Evolutionary conservation across 108 stramenopile genomes (phyloP), one percentile per base, ranked within the genome.

Genomic region (Pseudonitzschia multiseries): DNA sequence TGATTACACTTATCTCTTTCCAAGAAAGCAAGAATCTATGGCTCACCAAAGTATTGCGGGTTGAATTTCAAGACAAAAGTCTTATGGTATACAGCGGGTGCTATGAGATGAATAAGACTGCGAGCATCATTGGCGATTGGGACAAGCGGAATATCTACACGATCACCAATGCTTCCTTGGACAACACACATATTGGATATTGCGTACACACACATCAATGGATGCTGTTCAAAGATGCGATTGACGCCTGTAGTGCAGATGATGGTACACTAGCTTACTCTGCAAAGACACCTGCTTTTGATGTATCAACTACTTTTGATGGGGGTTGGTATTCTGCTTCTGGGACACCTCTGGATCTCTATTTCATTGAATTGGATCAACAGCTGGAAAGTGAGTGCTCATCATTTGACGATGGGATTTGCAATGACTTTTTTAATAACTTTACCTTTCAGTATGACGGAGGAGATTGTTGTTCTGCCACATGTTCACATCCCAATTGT

Each of bases 381-480:
- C 1, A 24, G 1, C 2, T 12, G 1, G 54, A 56, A 13, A 21
- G 9, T 1, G 22, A 24, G n/a, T 56, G 54, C 10, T 20, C 54
- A 24, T 56, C 24, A 56, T 56, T 56, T 2, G 32, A 29, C 3
- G 18, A 62, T 62, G 61, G 61, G 28, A 33, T 62, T 33, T 62
- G 61, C 36, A 40, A 62, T 36, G n/a, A 40, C n/a, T 22, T 36
- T 28, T 36, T 36, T 5, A 32, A 36, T 12, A 62, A 29, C n/a
- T 17, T 14, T 8, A 12, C 1, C 1, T 62, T 36, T 36, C 33
- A 36, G 13, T 62, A 36, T 18, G 61, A 62, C 13, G 61, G 61
- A 8, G 61, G 61, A 2, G 61, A 62, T 62, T 62, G 32, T 15
- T 62, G 32, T 18, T n/a, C 61, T 40, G 32, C 36, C 36, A 62